These are phyloP conservation scores for Cicer pinnatifidum DNA, from an alignment of 306 rosid species.

Conservation along the genomic window DNA sequence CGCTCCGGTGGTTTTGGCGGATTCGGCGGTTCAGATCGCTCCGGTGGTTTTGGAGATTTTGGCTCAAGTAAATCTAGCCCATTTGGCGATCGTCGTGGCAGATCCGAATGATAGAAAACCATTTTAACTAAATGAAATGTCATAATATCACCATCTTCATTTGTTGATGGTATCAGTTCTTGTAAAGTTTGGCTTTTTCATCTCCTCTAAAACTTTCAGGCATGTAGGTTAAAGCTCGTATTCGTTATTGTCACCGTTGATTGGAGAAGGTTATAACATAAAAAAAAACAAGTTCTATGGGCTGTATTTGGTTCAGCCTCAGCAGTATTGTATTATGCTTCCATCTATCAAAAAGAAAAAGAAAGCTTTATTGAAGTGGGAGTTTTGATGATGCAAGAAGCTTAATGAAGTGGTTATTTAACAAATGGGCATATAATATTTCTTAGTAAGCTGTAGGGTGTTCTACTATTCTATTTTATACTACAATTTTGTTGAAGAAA, in stretches of 20 bases:
- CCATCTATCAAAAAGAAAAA: neutral
- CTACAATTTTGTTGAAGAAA: neutral
- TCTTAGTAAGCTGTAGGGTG: conserved; percentile 23
- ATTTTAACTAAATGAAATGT: conserved; percentile 43
- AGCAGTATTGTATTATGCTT: neutral
- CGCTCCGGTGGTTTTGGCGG: conserved; percentile 47
- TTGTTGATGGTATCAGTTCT: conserved; percentile 41
- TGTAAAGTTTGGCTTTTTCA: conserved; percentile 39
- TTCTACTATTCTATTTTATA: conserved; percentile 35
- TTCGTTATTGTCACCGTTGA: conserved; percentile 26
- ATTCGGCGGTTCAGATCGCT: conserved; percentile 46
- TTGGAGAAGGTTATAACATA: conserved; percentile 39
- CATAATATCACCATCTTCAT: conserved; percentile 20
- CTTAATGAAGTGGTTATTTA: conserved; percentile 37
- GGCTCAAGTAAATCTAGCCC: conserved; percentile 46
- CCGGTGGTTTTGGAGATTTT: conserved; percentile 50
- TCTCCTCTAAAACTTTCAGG: conserved; percentile 37
- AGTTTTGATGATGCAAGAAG: conserved; percentile 42
- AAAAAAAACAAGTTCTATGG: conserved; percentile 28
- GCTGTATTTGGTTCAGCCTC: conserved; percentile 22
- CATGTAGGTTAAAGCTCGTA: conserved; percentile 35
- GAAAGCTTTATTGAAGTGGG: neutral
- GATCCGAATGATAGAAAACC: conserved; percentile 44
- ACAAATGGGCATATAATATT: conserved; percentile 34
- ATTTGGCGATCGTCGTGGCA: conserved; percentile 45